Conservation (phyloP, 495 filamentous ascomycete species). For the Xylaria longipes region DNA sequence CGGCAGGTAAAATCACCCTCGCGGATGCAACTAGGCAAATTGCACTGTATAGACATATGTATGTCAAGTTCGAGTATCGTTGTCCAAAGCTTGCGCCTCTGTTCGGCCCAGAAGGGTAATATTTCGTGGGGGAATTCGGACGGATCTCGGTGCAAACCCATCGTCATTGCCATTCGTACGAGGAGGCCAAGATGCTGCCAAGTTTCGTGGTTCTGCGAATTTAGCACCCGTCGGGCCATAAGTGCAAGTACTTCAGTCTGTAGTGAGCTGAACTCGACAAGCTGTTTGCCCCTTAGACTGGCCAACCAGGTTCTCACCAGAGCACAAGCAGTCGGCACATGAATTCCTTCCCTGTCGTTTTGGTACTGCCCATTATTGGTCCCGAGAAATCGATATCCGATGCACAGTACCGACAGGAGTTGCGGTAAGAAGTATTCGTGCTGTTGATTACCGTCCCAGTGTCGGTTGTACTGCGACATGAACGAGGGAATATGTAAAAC, state of each 20-base stretch:
- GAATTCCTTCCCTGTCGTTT: slow-evolving; percentile 41
- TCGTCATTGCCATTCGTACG: slow-evolving; percentile 50
- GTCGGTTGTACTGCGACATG: slow-evolving; percentile 49
- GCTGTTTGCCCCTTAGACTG: slow-evolving; percentile 42
- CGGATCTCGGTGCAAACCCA: slow-evolving; percentile 50
- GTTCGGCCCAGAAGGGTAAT: slow-evolving; percentile 43
- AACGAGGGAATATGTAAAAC: slow-evolving; percentile 57
- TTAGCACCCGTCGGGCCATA: slow-evolving; percentile 44
- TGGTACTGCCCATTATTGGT: slow-evolving; percentile 39
- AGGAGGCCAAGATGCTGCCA: slow-evolving; percentile 49
- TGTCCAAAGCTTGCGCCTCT: slow-evolving; percentile 46
- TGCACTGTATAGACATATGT: slow-evolving; percentile 44
- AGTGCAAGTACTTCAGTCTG: slow-evolving; percentile 47
- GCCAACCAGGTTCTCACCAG: slow-evolving; percentile 50
- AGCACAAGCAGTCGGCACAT: slow-evolving; percentile 48
- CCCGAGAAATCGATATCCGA: slow-evolving; percentile 42
- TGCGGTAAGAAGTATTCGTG: slow-evolving; percentile 52
- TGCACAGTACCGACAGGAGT: slow-evolving; percentile 44
- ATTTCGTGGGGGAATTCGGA: slow-evolving; percentile 44
- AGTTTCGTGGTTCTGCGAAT: slow-evolving; percentile 41
- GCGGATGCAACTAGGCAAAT: slow-evolving; percentile 45
- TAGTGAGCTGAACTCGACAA: slow-evolving; percentile 46
- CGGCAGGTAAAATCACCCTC: slow-evolving; percentile 47
- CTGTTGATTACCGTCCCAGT: slow-evolving; percentile 45
- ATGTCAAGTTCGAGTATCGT: slow-evolving; percentile 50